phyloP scores from a whole-genome alignment of 2,329 filamentous ascomycete genomes.

The Diatrype stigma region DNA sequence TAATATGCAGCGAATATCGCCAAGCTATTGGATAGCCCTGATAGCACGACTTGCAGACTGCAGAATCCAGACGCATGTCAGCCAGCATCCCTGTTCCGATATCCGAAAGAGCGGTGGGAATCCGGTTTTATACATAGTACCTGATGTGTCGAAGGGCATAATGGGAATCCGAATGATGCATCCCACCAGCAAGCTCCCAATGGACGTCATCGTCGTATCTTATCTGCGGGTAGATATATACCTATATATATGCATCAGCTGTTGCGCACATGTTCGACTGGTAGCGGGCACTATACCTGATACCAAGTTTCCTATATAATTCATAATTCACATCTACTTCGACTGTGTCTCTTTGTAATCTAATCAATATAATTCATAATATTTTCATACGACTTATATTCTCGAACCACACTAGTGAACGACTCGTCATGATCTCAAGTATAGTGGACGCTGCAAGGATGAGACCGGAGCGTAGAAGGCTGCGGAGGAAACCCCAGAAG shows the following conservation, averaged over 20 bases:
- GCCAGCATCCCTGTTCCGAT: neutral
- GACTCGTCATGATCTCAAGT: neutral
- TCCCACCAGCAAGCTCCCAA: neutral
- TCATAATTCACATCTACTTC: no score
- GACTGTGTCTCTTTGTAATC: neutral
- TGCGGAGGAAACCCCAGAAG: constrained; percentile 28
- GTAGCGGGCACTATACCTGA: neutral
- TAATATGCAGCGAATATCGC: neutral
- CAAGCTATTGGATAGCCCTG: no score
- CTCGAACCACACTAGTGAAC: neutral
- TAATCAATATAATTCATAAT: neutral
- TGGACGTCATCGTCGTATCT: neutral
- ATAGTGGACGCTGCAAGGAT: neutral
- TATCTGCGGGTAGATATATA: neutral
- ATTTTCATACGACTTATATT: neutral
- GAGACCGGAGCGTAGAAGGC: constrained; percentile 25
- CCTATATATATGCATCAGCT: neutral
- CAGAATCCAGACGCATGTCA: neutral
- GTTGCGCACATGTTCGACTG: neutral
- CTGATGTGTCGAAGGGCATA: no score
- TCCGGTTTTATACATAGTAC: neutral
- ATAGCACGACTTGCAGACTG: no score
- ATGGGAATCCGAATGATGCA: no score
- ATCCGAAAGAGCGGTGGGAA: neutral
- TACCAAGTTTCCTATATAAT: neutral